A percentile compares a stretch with the other conserved stretches of the same genome.
These are phyloP conservation scores for Epichloe uncinata DNA, from an alignment of 2,329 filamentous ascomycete species.

Conservation along the genomic window DNA sequence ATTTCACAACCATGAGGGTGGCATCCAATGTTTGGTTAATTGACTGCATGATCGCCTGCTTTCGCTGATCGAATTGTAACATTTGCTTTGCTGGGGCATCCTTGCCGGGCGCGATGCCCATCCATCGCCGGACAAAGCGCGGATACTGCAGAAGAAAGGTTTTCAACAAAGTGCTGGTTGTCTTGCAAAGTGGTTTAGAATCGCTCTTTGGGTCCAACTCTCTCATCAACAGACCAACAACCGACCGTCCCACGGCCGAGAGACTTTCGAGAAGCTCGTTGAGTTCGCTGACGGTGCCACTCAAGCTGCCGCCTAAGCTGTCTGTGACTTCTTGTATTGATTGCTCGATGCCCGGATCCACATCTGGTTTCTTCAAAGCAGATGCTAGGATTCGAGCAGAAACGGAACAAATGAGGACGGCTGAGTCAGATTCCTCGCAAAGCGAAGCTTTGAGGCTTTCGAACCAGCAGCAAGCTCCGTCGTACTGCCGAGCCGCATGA, in stretches of 20 bases:
- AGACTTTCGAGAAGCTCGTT: constrained; percentile 47
- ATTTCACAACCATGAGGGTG: constrained; percentile 42
- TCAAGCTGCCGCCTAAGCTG: constrained; percentile 43
- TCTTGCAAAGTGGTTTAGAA: constrained; percentile 5
- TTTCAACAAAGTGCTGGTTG: constrained; percentile 32
- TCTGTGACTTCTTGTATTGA: constrained; percentile 37
- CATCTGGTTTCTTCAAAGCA: constrained; percentile 31
- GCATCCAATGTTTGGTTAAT: constrained; percentile 48
- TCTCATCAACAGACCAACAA: constrained; percentile 32
- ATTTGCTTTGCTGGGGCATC: constrained; percentile 42
- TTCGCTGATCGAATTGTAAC: constrained; percentile 48
- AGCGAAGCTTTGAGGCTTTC: constrained; percentile 28
- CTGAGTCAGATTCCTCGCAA: constrained; percentile 28
- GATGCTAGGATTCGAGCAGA: constrained; percentile 42
- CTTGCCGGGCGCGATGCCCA: constrained; percentile 41
- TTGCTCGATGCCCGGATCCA: constrained; percentile 24
- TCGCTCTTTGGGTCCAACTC: constrained; percentile 11
- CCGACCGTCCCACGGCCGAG: constrained; percentile 39
- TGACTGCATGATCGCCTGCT: constrained; percentile 36
- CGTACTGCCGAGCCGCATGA: constrained; percentile 29
- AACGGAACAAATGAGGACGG: constrained; percentile 36
- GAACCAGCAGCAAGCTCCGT: constrained; percentile 44
- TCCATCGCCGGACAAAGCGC: constrained; percentile 46
- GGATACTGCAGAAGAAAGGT: constrained; percentile 45
- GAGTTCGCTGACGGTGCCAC: constrained; percentile 44